Conservation (phyloP, 305 asterid species). For the Salvia sclarea region DNA sequence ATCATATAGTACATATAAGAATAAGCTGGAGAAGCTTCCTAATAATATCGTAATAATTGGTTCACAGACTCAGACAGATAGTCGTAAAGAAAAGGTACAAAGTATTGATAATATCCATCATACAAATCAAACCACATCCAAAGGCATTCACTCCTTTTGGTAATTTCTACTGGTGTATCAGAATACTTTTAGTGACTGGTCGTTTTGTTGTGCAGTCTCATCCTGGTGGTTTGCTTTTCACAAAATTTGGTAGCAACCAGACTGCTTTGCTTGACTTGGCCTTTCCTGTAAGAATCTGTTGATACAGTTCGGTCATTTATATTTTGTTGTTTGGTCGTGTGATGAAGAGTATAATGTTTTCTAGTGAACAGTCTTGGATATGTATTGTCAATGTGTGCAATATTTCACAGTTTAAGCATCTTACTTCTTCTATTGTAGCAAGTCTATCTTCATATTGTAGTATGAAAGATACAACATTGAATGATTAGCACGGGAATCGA, state of each 20-base stretch:
- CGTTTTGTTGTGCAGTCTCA: constrained; percentile 63
- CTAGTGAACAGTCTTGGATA: constrained; percentile 3
- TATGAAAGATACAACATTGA: constrained; percentile 4
- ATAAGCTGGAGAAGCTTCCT: constrained; percentile 75
- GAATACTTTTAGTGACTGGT: constrained; percentile 22
- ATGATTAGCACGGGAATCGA: not conserved
- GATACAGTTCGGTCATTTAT: constrained; percentile 23
- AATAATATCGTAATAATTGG: constrained; percentile 74
- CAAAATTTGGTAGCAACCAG: constrained; percentile 79
- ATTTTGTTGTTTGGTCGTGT: constrained; percentile 24
- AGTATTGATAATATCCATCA: constrained; percentile 20
- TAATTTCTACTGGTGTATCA: constrained; percentile 17
- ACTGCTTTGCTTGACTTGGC: constrained; percentile 79
- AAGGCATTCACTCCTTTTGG: constrained; percentile 4
- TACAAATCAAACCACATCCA: constrained; percentile 8
- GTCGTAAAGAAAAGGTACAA: constrained; percentile 71
- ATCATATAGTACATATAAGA: constrained; percentile 57
- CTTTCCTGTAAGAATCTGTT: constrained; percentile 57
- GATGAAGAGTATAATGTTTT: constrained; percentile 3
- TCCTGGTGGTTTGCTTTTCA: constrained; percentile 77
- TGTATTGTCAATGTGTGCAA: constrained; percentile 15
- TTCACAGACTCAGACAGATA: constrained; percentile 64
- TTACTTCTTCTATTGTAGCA: constrained; percentile 12
- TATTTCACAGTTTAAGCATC: constrained; percentile 6
- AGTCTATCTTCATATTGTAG: constrained; percentile 14